Evolutionary conservation across 305 asterid species (phyloP), one percentile per base, ranked within the genome.

Genomic region (Fraxinus albicans): DNA sequence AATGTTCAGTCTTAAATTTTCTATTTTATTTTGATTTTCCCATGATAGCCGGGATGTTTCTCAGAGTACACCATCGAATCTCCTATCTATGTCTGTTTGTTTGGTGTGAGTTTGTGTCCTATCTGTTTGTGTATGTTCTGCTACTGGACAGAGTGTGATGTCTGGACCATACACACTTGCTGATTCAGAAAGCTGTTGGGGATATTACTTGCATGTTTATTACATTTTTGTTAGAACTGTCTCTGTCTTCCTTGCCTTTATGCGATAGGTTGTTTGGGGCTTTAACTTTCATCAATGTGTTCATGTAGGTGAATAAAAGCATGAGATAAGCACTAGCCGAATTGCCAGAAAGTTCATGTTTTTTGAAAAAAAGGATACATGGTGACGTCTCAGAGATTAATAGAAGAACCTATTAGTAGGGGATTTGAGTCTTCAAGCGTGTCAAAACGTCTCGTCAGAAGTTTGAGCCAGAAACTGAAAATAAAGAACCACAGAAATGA

Each of bases 391-490:
- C 88, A 78, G 87, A 85, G 87, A 80, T 80, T 83, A 77, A 72
- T 84, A 47, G 92, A 83, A 86, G 89, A 90, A 67, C 76, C 80
- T 50, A 78, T 85, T 69, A 84, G 84, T 70, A 88, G 84, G 70
- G 97, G 89, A 75, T 15, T 85, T 34, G 94, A 91, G 84, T 86
- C 95, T 55, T 84, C 88, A 84, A 94, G 97, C 12, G 91, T 93
- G 76, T 89, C 97, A 7, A 90, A 89, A 79, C 93, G 91, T 17
- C 90, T 96, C 21, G 94, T 89, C 29, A 85, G 94, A 85, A 92
- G 92, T 78, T 86, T 93, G 89, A 96, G 97, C 92, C 97, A 92
- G 87, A 93, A 88, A 82, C 79, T 93, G 89, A 93, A 91, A 86
- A 91, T 86, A 87, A 93, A 79, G 86, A 90, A 78, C 86, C 90